Evolutionary conservation across 768 basidiomycete genomes (phyloP), one percentile per base, ranked within the genome.

Genomic region (Lactarius deliciosus): DNA sequence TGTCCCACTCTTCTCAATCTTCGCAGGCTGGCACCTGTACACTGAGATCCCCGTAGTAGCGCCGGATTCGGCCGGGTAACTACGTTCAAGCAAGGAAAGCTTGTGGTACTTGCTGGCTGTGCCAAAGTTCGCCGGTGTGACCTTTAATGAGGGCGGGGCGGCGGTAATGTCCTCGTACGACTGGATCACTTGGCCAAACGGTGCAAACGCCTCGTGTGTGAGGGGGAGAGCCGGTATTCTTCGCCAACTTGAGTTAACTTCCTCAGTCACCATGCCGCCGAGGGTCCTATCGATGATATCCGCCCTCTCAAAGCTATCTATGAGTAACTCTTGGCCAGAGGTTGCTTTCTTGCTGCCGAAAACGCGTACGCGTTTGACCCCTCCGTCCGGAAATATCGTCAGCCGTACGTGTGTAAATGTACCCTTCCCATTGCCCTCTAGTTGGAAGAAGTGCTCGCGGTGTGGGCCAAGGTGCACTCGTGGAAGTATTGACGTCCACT

Each of bases 101-200:
- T 95, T 92, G 80, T 98, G 94, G 78, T 91, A 98, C 77, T 99
- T 99, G 72, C 77, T 82, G 0, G 97, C 97, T 3, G 94, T 92
- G 50, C 92, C 94, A 69, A 85, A 89, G 76, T 98, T 98, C 34
- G 94, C 95, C 20, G 83, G 78, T 3, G 94, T 94, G 61, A 93
- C 83, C 72, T 84, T 86, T 45, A 85, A 83, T 10, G 83, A 86
- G 60, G 84, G 85, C 18, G 77, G 89, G 6, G 85, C 88, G 15
- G 87, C 83, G 16, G 83, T 75, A 53, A 83, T 81, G 72, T 91
- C 86, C 1, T 81, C 79, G 75, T 91, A 97, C 1, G 90, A 94
- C 78, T 98, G 94, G 58, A 98, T 83, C 62, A 98, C 95, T 72
- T 92, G 83, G 0, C 97, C 97, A 77, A 89, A 99, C 0, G 92